phyloP scores from a whole-genome alignment of 2,329 filamentous ascomycete species.

The Tolypocladium capitatum region DNA sequence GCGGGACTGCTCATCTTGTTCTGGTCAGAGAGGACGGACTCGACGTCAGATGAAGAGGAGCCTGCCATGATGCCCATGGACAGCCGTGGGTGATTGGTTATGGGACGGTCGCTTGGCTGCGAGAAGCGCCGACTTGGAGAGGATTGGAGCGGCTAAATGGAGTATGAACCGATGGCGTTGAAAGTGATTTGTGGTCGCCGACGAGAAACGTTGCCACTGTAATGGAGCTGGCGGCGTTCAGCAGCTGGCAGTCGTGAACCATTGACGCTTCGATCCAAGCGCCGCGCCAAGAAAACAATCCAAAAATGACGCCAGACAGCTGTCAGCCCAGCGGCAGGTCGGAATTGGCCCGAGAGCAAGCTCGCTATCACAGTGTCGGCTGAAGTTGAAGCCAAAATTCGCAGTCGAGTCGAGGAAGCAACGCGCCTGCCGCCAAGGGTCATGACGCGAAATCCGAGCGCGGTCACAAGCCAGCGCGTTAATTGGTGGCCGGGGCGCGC shows the following conservation, averaged over 20 bases:
- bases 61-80: conserved; percentile 12
- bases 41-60: conserved; percentile 17
- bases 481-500: conserved; percentile 1
- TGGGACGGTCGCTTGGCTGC: neutral
- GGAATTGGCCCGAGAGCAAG: neutral
- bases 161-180: neutral
- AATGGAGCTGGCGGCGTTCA: no score
- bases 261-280: neutral
- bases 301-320: neutral
- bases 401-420: neutral
- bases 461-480: conserved; percentile 17
- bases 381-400: neutral
- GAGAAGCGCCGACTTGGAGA: neutral
- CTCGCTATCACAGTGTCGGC: neutral
- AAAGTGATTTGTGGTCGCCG: neutral
- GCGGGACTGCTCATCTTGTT: conserved; percentile 20
- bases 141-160: neutral
- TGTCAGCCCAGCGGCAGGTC: neutral
- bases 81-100: neutral
- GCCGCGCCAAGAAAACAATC: no score
- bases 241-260: neutral
- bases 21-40: conserved; percentile 17
- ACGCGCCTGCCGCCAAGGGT: conserved; percentile 7
- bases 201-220: neutral
- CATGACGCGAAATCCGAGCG: conserved; percentile 22